Percentiles rank a stretch among this genome's conserved stretches.
Evolutionary conservation across 176 grass and related monocot genomes (phyloP).

Genomic region (Zea mays): DNA sequence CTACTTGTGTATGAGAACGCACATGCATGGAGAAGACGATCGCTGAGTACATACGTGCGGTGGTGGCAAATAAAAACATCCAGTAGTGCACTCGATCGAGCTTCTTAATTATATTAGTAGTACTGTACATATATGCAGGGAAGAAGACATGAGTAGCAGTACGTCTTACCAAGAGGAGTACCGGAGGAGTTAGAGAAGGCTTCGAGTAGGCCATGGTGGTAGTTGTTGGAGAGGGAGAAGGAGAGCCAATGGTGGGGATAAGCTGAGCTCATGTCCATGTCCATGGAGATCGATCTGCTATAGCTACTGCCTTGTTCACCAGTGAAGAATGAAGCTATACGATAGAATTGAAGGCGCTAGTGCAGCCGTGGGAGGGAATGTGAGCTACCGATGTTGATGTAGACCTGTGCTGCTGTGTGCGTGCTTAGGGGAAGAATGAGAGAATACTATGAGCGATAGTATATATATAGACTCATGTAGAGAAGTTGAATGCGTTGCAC

Average conservation of each 20-base stretch:
- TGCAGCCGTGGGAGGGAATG: slow-evolving; percentile 6
- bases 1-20: background rate
- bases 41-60: background rate
- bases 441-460: slow-evolving; percentile 30
- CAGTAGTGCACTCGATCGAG: background rate
- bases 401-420: slow-evolving; percentile 38
- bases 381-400: slow-evolving; percentile 36
- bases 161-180: slow-evolving; percentile 35
- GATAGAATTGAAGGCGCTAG: slow-evolving; percentile 4
- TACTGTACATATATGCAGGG: too few species aligned
- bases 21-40: background rate
- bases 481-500: slow-evolving; percentile 29
- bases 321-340: slow-evolving; percentile 12
- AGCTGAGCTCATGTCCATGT: slow-evolving; percentile 67
- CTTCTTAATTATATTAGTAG: background rate
- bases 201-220: slow-evolving; percentile 72
- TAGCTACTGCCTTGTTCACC: background rate
- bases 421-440: slow-evolving; percentile 44
- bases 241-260: slow-evolving; percentile 78
- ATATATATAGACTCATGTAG: slow-evolving; percentile 32
- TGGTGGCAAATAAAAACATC: background rate
- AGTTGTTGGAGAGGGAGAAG: slow-evolving; percentile 83
- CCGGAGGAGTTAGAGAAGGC: slow-evolving; percentile 52
- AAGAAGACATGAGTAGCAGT: background rate
- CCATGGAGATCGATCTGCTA: slow-evolving; percentile 21